Evolutionary conservation across 192 early-diverging fungal genomes (phyloP).

Genomic region (Funneliformis geosporum): DNA sequence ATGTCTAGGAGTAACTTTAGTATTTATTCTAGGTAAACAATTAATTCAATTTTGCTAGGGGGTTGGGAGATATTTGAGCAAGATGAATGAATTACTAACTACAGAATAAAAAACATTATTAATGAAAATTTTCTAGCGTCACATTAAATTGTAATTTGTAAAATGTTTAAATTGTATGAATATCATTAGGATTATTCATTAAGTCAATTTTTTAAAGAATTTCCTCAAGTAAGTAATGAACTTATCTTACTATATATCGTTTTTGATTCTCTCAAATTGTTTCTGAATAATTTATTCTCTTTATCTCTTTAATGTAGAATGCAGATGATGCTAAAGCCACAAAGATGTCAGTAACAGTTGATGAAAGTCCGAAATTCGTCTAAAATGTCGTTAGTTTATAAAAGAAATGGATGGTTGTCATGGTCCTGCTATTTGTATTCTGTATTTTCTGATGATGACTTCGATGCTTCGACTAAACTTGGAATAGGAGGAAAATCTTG

Average conservation of each 20-base stretch:
- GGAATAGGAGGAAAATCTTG: constrained; percentile 34
- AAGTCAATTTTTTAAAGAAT: neutral
- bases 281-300: neutral
- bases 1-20: too few species aligned
- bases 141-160: neutral
- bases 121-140: neutral
- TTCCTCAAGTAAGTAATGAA: neutral
- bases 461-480: constrained; percentile 26
- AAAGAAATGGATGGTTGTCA: constrained; percentile 7
- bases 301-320: constrained; percentile 45
- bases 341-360: neutral
- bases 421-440: constrained; percentile 19
- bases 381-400: constrained; percentile 3
- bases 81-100: neutral
- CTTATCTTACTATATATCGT: neutral
- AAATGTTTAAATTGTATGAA: neutral
- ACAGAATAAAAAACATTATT: neutral
- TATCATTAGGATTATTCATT: neutral
- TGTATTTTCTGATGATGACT: constrained; percentile 28
- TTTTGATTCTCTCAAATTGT: neutral
- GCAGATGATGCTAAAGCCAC: constrained; percentile 31
- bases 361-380: neutral
- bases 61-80: neutral
- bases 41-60: neutral
- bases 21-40: too few species aligned